These are phyloP conservation scores for Apiotrichum gracile DNA, from an alignment of 1,284 basidiomycete species.

Conservation along the genomic window DNA sequence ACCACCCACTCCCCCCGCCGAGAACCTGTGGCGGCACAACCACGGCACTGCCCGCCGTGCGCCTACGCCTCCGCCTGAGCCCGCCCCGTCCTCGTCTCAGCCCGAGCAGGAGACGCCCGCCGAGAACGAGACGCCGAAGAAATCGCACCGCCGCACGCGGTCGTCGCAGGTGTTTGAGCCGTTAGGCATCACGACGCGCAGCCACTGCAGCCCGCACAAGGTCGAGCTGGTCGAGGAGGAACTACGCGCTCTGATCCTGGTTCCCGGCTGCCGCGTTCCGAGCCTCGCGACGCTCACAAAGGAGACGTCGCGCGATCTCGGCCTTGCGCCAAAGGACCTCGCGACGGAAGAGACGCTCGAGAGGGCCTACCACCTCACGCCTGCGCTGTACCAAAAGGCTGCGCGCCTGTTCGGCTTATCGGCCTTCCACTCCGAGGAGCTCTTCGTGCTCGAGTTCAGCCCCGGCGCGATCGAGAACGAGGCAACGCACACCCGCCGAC, in stretches of 20 bases:
- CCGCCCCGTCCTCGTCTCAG: background rate
- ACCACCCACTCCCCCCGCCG: background rate
- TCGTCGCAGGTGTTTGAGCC: background rate
- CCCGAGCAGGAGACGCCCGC: background rate
- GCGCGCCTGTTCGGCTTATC: conserved; percentile 29
- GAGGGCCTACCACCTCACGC: conserved; percentile 20
- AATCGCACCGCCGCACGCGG: background rate
- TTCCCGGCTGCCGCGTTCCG: background rate
- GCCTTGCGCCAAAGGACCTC: background rate
- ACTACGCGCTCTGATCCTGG: background rate
- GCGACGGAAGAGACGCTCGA: conserved; percentile 8
- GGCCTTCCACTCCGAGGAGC: conserved; percentile 32
- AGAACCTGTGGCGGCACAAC: conserved; percentile 4
- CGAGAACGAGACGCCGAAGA: background rate
- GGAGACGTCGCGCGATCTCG: background rate
- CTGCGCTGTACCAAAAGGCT: conserved; percentile 24
- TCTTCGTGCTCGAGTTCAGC: conserved; percentile 25
- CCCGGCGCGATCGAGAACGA: conserved; percentile 1
- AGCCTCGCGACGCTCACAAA: background rate
- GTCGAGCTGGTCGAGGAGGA: conserved; percentile 8
- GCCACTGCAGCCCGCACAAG: conserved; percentile 1
- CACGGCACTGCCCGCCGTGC: background rate
- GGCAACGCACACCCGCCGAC: background rate
- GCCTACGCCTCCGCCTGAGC: background rate
- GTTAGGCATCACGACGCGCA: background rate